Evolutionary conservation across 352 stramenopile species (phyloP), one percentile per base, ranked within the genome.

Genomic region (Phytophthora sp.): DNA sequence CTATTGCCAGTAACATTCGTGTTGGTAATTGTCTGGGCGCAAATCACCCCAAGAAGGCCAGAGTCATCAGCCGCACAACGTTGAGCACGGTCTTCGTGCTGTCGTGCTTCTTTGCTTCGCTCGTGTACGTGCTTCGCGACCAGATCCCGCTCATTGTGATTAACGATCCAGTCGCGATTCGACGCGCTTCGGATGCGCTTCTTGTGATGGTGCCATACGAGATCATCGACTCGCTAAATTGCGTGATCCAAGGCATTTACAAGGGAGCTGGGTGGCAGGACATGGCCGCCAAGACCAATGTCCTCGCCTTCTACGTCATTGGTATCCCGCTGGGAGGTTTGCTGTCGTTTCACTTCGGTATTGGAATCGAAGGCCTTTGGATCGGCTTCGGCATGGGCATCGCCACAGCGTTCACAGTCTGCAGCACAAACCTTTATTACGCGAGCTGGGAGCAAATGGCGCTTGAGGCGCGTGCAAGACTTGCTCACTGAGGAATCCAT

Each of bases 1-100:
- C 75, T 1, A 71, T 93, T n/a, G 75, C 86, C 0, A 86, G 77
- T 42, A 94, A 87, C 66, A 84, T 94, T 33, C 72, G 85, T 8
- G 86, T 94, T 26, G 88, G 88, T 23, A 94, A 94, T 53, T 86
- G 81, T 45, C 51, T 96, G 15, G 88, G 88, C n/a, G 86, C 84
- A 15, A 91, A 91, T 60, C 76, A 90, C 45, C 69, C 82, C 12
- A 78, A 86, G 61, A 80, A 84, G 45, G 88, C 86, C 20, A 46
- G 78, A 55, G 60, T 94, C 15, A 83, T 88, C 20, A 80, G 73
- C 7, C 72, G 71, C 36, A 73, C 91, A 15, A 77, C 73, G 0
- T 66, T 88, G 24, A 41, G 23, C 20, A 79, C 83, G 15, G 74
- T 74, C n/a, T 79, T 82, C 38, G 54, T 67, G 46, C 65, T 82